Evolutionary conservation across 2,329 filamentous ascomycete genomes (phyloP).

Genomic region (Nannizzia gypsea): DNA sequence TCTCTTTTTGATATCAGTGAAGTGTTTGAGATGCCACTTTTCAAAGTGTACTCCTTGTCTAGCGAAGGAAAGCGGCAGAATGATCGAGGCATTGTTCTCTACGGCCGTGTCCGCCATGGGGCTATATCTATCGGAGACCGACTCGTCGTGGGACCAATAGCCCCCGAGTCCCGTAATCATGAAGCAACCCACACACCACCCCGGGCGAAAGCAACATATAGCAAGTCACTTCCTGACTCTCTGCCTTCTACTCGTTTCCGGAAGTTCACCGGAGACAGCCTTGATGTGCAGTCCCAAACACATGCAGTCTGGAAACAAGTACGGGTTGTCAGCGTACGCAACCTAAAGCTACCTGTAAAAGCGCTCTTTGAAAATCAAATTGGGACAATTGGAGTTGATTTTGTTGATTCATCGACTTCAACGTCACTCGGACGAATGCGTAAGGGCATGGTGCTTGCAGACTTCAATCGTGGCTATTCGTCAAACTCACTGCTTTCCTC

Average conservation of each 20-base stretch:
- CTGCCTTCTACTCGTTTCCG: conserved; percentile 25
- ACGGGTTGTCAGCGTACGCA: conserved; percentile 73
- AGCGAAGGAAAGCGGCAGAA: conserved; percentile 31
- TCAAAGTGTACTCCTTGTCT: conserved; percentile 41
- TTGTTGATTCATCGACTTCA: conserved; percentile 14
- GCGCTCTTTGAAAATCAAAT: conserved; percentile 69
- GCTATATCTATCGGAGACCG: conserved; percentile 64
- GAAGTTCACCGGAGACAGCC: conserved; percentile 27
- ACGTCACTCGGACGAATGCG: conserved; percentile 35
- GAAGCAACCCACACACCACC: conserved; percentile 14
- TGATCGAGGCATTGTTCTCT: conserved; percentile 60
- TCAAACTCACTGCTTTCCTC: not conserved
- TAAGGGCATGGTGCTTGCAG: conserved; percentile 74
- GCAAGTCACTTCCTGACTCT: conserved; percentile 25
- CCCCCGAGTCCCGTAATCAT: conserved; percentile 27
- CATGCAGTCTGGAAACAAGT: conserved; percentile 69
- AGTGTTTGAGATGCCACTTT: conserved; percentile 62
- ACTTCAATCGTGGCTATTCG: conserved; percentile 40
- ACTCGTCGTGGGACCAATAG: conserved; percentile 67
- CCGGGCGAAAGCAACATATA: conserved; percentile 17
- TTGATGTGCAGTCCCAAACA: conserved; percentile 42
- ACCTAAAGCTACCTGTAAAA: conserved; percentile 71
- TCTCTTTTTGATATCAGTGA: conserved; percentile 85
- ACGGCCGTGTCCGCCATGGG: conserved; percentile 73
- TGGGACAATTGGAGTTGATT: conserved; percentile 69